phyloP scores from a whole-genome alignment of 2,329 filamentous ascomycete species.

The Fusarium sp. region DNA sequence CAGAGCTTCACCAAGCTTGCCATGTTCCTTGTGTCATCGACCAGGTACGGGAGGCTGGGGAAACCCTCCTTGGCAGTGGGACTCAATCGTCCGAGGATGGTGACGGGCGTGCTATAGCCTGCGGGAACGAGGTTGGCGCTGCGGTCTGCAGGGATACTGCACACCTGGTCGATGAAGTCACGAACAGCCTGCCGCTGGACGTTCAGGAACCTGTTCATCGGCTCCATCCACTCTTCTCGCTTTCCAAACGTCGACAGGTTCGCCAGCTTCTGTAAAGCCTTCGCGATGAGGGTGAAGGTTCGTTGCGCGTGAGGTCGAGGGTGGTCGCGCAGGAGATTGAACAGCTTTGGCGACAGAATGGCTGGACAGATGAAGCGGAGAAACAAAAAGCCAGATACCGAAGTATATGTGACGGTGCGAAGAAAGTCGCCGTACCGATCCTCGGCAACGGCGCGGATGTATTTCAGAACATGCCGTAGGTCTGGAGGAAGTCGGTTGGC shows the following conservation, averaged over 20 bases:
- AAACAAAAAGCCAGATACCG: constrained; percentile 95
- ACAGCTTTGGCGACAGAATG: constrained; percentile 95
- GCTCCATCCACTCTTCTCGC: constrained; percentile 99
- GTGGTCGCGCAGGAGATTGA: constrained; percentile 87
- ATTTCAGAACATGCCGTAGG: constrained; percentile 88
- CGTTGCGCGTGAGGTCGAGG: constrained; percentile 87
- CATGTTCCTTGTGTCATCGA: constrained; percentile 90
- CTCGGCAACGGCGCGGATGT: constrained; percentile 92
- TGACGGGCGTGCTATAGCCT: constrained; percentile 92
- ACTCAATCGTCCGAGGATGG: constrained; percentile 87
- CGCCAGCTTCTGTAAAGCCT: constrained; percentile 90
- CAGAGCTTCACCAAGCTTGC: constrained; percentile 87
- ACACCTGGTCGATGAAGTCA: constrained; percentile 88
- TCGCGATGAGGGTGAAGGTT: constrained; percentile 92
- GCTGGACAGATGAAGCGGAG: constrained; percentile 96
- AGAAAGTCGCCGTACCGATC: constrained; percentile 95
- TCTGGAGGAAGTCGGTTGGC: constrained; percentile 84
- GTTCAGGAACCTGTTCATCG: constrained; percentile 91
- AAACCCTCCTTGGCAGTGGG: constrained; percentile 90
- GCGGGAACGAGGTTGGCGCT: constrained; percentile 78
- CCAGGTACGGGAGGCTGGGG: constrained; percentile 91
- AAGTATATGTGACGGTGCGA: constrained; percentile 91
- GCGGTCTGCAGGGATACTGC: constrained; percentile 83
- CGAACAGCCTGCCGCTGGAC: constrained; percentile 86
- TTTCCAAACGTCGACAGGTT: constrained; percentile 94